These are phyloP conservation scores for Eimeria falciformis DNA, from an alignment of 169 alveolate species.

Conservation along the genomic window DNA sequence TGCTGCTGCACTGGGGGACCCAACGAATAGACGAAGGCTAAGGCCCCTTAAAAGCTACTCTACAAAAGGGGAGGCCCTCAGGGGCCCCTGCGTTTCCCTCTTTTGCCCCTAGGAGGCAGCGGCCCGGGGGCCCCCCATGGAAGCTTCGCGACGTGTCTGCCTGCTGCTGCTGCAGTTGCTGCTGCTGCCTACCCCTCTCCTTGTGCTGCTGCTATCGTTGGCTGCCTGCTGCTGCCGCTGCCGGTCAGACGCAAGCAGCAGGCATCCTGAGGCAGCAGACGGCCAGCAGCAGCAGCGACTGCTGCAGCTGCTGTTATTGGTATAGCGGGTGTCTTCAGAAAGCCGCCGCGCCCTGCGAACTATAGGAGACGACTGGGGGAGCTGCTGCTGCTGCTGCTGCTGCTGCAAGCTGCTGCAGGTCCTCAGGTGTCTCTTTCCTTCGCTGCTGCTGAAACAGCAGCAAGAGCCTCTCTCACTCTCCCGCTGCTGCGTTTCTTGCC, in stretches of 20 bases:
- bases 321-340: neutral
- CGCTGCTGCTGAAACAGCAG: slow-evolving; percentile 30
- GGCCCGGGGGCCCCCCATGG: neutral
- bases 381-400: slow-evolving; percentile 24
- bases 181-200: neutral
- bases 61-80: too few relatives aligned
- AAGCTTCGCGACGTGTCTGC: neutral
- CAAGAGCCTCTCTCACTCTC: slow-evolving; percentile 17
- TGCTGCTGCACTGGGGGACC: too few relatives aligned
- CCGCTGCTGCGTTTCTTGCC: slow-evolving; percentile 40
- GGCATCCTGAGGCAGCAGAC: neutral
- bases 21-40: too few relatives aligned
- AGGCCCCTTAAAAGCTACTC: too few relatives aligned
- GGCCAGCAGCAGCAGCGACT: neutral
- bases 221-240: neutral
- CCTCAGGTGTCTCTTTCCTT: neutral
- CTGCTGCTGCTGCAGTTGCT: neutral
- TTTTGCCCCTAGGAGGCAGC: neutral
- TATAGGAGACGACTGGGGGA: neutral
- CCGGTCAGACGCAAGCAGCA: neutral
- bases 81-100: neutral
- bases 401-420: slow-evolving; percentile 46
- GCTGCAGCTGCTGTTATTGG: neutral
- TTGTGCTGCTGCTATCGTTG: neutral
- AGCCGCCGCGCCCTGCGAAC: neutral